phyloP scores from a whole-genome alignment of 371 early-diverging fungal species.

The Haplosporangium sp. region DNA sequence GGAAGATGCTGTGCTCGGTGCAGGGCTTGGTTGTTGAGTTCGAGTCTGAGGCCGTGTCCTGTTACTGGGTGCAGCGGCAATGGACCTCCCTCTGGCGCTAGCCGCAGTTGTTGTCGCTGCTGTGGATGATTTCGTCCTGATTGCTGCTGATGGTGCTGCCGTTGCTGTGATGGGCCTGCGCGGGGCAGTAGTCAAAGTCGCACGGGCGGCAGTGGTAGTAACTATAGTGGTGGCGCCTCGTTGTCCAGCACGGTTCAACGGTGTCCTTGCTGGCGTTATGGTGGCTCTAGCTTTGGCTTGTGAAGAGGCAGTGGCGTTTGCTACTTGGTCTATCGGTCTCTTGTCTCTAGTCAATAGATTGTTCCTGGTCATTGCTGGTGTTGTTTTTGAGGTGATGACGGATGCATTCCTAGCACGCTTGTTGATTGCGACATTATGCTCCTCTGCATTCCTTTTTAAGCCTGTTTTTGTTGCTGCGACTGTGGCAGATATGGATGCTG shows the following conservation, averaged over 20 bases:
- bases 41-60: slow-evolving; percentile 6
- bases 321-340: not conserved
- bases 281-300: slow-evolving; percentile 1
- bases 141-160: slow-evolving; percentile 2
- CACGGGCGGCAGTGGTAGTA: not conserved
- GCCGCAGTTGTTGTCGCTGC: slow-evolving; percentile 7
- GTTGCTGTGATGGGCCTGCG: not conserved
- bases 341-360: slow-evolving; percentile 5
- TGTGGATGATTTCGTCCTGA: slow-evolving; percentile 4
- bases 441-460: slow-evolving; percentile 38
- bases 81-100: not conserved
- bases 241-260: slow-evolving; percentile 15
- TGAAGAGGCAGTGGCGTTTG: not conserved
- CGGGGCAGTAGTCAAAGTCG: not conserved
- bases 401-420: slow-evolving; percentile 17
- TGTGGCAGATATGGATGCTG: not conserved
- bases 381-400: slow-evolving; percentile 4
- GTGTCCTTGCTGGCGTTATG: not conserved
- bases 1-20: slow-evolving; percentile 17
- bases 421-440: not conserved
- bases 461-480: slow-evolving; percentile 7
- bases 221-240: not conserved
- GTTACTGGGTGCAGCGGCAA: not conserved
- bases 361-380: not conserved
- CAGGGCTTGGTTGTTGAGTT: slow-evolving; percentile 19